phyloP scores from a whole-genome alignment of 805 yeast species.

The Saturnispora kantuleensis region DNA sequence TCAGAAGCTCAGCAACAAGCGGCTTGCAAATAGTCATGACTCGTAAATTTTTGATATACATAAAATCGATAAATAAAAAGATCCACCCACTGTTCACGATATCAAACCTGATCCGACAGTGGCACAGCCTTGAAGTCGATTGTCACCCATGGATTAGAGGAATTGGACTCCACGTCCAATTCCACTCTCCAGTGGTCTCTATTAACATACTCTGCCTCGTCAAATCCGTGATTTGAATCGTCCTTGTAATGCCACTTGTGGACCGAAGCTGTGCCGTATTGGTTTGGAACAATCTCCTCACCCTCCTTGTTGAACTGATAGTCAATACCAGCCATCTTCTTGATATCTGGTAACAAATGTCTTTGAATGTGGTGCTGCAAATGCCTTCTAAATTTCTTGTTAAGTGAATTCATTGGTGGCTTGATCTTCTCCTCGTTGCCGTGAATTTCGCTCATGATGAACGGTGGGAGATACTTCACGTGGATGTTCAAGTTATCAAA shows the following conservation, averaged over 20 bases:
- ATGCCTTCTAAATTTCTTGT: slow-evolving; percentile 62
- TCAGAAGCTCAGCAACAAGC: background rate
- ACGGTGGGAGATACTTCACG: slow-evolving; percentile 63
- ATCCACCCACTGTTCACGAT: background rate
- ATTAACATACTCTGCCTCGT: slow-evolving; percentile 33
- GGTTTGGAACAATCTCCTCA: slow-evolving; percentile 38
- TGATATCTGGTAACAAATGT: slow-evolving; percentile 60
- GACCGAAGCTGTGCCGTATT: slow-evolving; percentile 32
- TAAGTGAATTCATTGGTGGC: slow-evolving; percentile 62
- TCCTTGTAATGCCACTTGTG: slow-evolving; percentile 60
- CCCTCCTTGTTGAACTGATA: slow-evolving; percentile 32
- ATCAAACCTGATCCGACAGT: background rate
- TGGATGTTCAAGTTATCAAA: slow-evolving; percentile 60
- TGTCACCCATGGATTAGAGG: slow-evolving; percentile 55
- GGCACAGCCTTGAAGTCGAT: slow-evolving; percentile 38
- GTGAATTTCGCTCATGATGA: slow-evolving; percentile 55
- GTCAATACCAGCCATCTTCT: slow-evolving; percentile 46
- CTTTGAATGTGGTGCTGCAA: slow-evolving; percentile 67
- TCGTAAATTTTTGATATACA: background rate
- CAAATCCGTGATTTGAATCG: slow-evolving; percentile 45
- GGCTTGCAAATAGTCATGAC: background rate
- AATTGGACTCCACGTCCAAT: slow-evolving; percentile 56
- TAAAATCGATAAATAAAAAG: background rate
- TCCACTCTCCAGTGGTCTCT: slow-evolving; percentile 57
- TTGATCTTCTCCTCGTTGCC: slow-evolving; percentile 63